Evolutionary conservation across 2,329 filamentous ascomycete species (phyloP).

Genomic region (Ascochyta fabae): DNA sequence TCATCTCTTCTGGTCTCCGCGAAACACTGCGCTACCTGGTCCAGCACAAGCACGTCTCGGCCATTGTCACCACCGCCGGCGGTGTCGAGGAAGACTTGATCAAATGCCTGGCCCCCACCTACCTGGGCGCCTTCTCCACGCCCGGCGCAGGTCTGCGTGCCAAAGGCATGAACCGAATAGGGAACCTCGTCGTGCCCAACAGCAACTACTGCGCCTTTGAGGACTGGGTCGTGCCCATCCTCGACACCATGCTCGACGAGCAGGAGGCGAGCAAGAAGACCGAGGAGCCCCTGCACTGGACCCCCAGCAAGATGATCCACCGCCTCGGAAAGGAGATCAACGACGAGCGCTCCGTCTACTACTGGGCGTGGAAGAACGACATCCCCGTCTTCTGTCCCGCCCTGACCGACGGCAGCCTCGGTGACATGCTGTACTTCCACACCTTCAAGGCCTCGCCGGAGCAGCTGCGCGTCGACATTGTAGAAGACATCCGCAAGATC

Average conservation of each 20-base stretch:
- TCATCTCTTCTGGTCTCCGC: slow-evolving; percentile 93
- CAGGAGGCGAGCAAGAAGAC: slow-evolving; percentile 80
- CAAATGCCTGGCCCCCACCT: slow-evolving; percentile 95
- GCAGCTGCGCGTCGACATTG: slow-evolving; percentile 86
- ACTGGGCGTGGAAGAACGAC: slow-evolving; percentile 97
- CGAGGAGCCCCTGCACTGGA: slow-evolving; percentile 80
- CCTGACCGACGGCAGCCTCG: slow-evolving; percentile 90
- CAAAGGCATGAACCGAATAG: slow-evolving; percentile 92
- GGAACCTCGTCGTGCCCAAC: slow-evolving; percentile 94
- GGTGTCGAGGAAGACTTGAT: slow-evolving; percentile 98
- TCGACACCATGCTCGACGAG: slow-evolving; percentile 93
- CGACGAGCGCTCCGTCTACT: slow-evolving; percentile 88
- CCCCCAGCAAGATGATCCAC: slow-evolving; percentile 88
- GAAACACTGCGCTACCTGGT: slow-evolving; percentile 92
- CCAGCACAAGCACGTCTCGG: slow-evolving; percentile 88
- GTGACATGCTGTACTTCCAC: slow-evolving; percentile 99
- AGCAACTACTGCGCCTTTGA: slow-evolving; percentile 98
- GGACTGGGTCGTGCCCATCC: slow-evolving; percentile 94
- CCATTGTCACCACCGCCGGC: slow-evolving; percentile 93
- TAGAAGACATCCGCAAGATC: slow-evolving; percentile 90
- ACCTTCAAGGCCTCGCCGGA: slow-evolving; percentile 86
- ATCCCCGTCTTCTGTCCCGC: slow-evolving; percentile 98
- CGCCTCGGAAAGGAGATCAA: slow-evolving; percentile 93
- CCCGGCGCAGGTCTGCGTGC: slow-evolving; percentile 78
- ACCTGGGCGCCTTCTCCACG: slow-evolving; percentile 84